Percentiles rank a stretch among this genome's conserved stretches.
Evolutionary conservation across 805 yeast genomes (phyloP).

Genomic region (Hanseniaspora singularis): DNA sequence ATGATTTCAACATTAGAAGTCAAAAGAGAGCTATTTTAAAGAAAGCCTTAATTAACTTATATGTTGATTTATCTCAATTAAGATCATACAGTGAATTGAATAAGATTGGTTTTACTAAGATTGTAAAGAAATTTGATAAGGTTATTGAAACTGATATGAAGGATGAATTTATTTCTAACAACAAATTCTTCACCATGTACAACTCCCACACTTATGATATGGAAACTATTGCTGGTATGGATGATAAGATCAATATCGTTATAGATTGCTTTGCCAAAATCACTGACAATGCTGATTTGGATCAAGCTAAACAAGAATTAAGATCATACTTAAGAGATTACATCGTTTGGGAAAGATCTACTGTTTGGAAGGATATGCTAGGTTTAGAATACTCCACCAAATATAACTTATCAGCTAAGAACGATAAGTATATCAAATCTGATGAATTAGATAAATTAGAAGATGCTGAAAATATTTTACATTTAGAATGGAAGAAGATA

Average conservation of each 20-base stretch:
- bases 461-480: constrained; percentile 11
- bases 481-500: constrained; percentile 29
- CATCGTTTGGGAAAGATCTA: constrained; percentile 91
- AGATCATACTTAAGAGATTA: constrained; percentile 68
- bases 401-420: constrained; percentile 33
- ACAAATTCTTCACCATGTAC: constrained; percentile 31
- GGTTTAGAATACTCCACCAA: constrained; percentile 53
- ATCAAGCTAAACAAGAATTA: constrained; percentile 41
- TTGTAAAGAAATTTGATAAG: constrained; percentile 83
- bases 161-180: constrained; percentile 35
- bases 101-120: constrained; percentile 74
- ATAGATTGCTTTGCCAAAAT: constrained; percentile 44
- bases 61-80: constrained; percentile 66
- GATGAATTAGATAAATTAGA: constrained; percentile 23
- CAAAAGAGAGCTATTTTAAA: constrained; percentile 56
- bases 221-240: constrained; percentile 38
- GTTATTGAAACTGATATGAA: constrained; percentile 47
- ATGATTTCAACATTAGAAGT: constrained; percentile 37
- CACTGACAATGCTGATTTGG: constrained; percentile 30
- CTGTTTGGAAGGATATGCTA: constrained; percentile 92
- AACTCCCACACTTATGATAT: constrained; percentile 46
- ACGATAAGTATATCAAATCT: constrained; percentile 25
- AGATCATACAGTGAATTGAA: constrained; percentile 76
- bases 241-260: constrained; percentile 40
- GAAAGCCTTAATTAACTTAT: constrained; percentile 49